phyloP scores from a whole-genome alignment of 169 alveolate genomes.

The Plasmodium gallinaceum region DNA sequence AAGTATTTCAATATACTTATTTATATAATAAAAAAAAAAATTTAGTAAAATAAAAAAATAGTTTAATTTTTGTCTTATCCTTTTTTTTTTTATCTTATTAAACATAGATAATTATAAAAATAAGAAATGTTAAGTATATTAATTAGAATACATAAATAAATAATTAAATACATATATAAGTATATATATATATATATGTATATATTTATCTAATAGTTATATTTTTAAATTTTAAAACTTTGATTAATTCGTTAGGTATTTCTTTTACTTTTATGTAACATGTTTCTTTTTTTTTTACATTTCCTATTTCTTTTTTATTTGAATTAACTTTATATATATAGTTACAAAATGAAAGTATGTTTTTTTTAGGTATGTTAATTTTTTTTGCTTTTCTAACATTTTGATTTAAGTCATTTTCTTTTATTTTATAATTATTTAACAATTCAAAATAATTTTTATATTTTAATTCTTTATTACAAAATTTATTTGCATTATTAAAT shows the following conservation, averaged over 20 bases:
- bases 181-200: constrained; percentile 4
- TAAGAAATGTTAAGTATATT: no score
- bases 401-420: neutral
- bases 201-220: constrained; percentile 8
- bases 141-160: no score
- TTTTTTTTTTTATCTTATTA: no score
- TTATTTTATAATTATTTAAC: neutral
- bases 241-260: constrained; percentile 57
- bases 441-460: neutral
- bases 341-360: neutral
- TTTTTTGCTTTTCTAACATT: constrained; percentile 42
- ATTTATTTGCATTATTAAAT: neutral
- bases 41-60: no score
- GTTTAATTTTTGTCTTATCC: no score
- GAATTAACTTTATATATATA: no score
- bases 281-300: neutral
- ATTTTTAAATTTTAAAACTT: constrained; percentile 39
- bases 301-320: neutral
- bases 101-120: no score
- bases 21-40: neutral
- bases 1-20: neutral
- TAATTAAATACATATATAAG: no score
- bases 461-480: neutral
- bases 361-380: neutral
- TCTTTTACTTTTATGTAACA: constrained; percentile 9